Evolutionary conservation across 352 stramenopile species (phyloP).

Genomic region (Phytophthora cajani): DNA sequence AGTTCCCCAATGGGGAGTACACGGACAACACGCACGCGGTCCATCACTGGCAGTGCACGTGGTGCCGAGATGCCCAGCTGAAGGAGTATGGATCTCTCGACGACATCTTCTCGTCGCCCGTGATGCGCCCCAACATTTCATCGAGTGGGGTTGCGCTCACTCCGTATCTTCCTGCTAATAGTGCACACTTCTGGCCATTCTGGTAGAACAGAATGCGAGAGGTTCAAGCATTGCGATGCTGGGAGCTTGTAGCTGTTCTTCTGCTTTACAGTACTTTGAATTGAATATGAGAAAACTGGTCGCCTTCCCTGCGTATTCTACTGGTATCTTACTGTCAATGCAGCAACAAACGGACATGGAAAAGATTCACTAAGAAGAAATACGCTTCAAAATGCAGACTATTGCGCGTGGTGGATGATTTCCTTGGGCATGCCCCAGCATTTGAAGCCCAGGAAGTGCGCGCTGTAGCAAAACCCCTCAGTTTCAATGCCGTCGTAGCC

Average conservation of each 20-base stretch:
- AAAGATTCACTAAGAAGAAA: not conserved
- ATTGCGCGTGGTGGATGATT: slow-evolving; percentile 22
- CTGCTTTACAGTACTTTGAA: not conserved
- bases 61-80: not conserved
- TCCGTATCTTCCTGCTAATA: not conserved
- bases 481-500: slow-evolving; percentile 54
- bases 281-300: not conserved
- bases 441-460: slow-evolving; percentile 47
- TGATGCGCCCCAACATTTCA: not conserved
- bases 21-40: not conserved
- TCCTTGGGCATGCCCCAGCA: slow-evolving; percentile 51
- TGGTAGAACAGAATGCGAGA: not conserved
- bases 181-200: not conserved
- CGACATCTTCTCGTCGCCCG: not conserved
- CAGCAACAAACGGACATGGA: not conserved
- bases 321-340: not conserved
- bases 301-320: not conserved
- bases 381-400: not conserved
- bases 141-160: not conserved
- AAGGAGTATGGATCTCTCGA: not conserved
- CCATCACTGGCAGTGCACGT: not conserved
- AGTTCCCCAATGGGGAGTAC: not conserved
- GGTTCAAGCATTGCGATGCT: not conserved
- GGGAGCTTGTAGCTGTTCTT: not conserved
- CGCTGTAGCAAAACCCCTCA: slow-evolving; percentile 45